Evolutionary conservation across 306 rosid species (phyloP).

Genomic region (Arachis stenosperma): DNA sequence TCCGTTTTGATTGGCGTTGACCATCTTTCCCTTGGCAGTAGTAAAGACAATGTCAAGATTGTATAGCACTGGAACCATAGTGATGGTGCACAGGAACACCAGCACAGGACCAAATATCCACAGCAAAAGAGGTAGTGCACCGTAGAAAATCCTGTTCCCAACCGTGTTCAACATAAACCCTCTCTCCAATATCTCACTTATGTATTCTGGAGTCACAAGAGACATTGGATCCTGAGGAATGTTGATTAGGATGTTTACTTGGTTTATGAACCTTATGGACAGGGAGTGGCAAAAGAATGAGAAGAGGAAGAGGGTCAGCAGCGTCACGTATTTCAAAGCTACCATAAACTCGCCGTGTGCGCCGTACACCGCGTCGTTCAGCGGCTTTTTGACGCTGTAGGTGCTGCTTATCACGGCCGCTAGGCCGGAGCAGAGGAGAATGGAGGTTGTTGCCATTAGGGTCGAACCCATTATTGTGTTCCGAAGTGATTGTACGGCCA

Average conservation of each 20-base stretch:
- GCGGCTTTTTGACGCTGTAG: constrained; percentile 84
- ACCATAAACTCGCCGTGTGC: constrained; percentile 96
- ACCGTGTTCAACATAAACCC: constrained; percentile 75
- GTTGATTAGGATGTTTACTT: constrained; percentile 85
- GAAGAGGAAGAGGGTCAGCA: constrained; percentile 77
- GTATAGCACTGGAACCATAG: constrained; percentile 84
- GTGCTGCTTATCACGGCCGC: constrained; percentile 96
- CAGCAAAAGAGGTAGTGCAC: constrained; percentile 72
- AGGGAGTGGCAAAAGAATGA: constrained; percentile 87
- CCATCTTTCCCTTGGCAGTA: constrained; percentile 31
- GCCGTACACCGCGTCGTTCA: constrained; percentile 77
- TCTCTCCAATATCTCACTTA: constrained; percentile 65
- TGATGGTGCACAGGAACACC: constrained; percentile 67
- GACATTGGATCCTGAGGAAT: constrained; percentile 62
- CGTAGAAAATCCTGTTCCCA: constrained; percentile 83
- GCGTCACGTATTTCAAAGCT: constrained; percentile 76
- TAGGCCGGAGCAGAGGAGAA: constrained; percentile 72
- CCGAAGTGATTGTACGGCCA: constrained; percentile 85
- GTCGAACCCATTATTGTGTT: constrained; percentile 92
- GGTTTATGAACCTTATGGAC: constrained; percentile 82
- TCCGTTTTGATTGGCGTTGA: constrained; percentile 26
- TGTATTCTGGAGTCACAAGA: constrained; percentile 57
- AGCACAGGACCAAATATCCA: constrained; percentile 94
- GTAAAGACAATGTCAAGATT: constrained; percentile 70
- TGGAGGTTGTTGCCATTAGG: constrained; percentile 91